Conservation (phyloP, 2,329 filamentous ascomycete species). For the Cladosporium sp. region DNA sequence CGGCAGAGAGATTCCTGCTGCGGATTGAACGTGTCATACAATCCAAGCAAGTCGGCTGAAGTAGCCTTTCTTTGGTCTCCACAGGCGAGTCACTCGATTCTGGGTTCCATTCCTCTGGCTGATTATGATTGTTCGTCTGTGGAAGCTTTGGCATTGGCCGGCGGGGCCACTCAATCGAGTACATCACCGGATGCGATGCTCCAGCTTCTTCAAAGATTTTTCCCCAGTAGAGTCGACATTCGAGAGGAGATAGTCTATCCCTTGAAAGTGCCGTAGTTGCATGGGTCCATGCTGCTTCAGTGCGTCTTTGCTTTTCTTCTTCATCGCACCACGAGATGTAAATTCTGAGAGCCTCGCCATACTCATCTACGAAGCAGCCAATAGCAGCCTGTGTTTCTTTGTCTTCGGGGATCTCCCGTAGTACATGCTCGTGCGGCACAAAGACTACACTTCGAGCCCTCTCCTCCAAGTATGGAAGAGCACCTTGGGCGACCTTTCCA, state of each 20-base stretch:
- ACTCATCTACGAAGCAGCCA: slow-evolving; percentile 33
- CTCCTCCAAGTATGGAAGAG: slow-evolving; percentile 13
- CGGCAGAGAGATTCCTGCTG: background rate
- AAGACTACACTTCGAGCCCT: slow-evolving; percentile 17
- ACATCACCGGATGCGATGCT: background rate
- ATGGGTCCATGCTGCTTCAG: slow-evolving; percentile 27
- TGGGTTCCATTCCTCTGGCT: slow-evolving; percentile 23
- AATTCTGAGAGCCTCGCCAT: slow-evolving; percentile 25
- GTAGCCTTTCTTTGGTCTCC: slow-evolving; percentile 12
- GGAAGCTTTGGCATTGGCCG: slow-evolving; percentile 9
- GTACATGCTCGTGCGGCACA: slow-evolving; percentile 11
- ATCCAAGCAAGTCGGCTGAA: slow-evolving; percentile 16
- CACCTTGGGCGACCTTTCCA: background rate
- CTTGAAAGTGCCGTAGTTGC: slow-evolving; percentile 25
- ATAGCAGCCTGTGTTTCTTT: slow-evolving; percentile 26
- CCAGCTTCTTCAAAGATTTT: slow-evolving; percentile 13
- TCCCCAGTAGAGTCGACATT: slow-evolving; percentile 31
- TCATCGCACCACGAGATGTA: slow-evolving; percentile 16
- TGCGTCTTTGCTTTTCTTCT: slow-evolving; percentile 13
- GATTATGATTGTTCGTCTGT: slow-evolving; percentile 4
- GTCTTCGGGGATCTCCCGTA: slow-evolving; percentile 21
- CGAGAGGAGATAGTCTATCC: slow-evolving; percentile 25
- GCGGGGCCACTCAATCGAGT: slow-evolving; percentile 6
- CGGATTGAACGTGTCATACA: slow-evolving; percentile 2
- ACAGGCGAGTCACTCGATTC: slow-evolving; percentile 9